Conservation (phyloP, 1,139 yeast genomes). For the Hansenula sp. region DNA sequence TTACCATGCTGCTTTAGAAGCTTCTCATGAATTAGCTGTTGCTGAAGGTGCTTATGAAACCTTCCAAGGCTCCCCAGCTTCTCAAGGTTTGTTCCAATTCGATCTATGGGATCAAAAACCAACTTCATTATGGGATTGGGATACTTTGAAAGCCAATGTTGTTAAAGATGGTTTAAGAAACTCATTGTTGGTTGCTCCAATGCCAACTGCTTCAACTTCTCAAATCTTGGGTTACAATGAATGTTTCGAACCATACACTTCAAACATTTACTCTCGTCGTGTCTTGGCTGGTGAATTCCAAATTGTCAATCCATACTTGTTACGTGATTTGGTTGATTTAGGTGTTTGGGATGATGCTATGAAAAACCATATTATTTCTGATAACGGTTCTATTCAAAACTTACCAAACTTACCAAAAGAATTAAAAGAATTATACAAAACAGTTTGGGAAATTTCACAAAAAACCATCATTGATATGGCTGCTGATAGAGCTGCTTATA, state of each 20-base stretch:
- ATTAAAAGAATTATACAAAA: conserved; percentile 75
- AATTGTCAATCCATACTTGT: conserved; percentile 77
- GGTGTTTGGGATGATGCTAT: conserved; percentile 79
- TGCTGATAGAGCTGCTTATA: conserved; percentile 88
- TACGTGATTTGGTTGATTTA: conserved; percentile 76
- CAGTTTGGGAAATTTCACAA: conserved; percentile 97
- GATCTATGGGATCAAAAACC: conserved; percentile 82
- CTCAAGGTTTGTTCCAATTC: conserved; percentile 71
- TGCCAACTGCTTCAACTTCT: conserved; percentile 95
- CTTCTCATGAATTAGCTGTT: conserved; percentile 70
- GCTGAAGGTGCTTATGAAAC: conserved; percentile 63
- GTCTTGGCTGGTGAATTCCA: conserved; percentile 89
- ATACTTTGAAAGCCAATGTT: conserved; percentile 54
- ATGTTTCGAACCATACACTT: conserved; percentile 89
- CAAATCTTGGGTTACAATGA: conserved; percentile 87
- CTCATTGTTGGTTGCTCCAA: conserved; percentile 82
- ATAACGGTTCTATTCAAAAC: conserved; percentile 83
- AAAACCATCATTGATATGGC: conserved; percentile 89
- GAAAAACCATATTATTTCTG: conserved; percentile 75
- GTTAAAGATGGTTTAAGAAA: conserved; percentile 68
- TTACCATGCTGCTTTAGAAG: conserved; percentile 81
- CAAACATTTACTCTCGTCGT: conserved; percentile 82
- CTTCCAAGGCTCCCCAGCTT: conserved; percentile 78
- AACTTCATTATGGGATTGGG: conserved; percentile 65
- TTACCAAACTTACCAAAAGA: conserved; percentile 75